These are phyloP conservation scores for Plasmodium gonderi DNA, from an alignment of 169 alveolate species.

Conservation along the genomic window DNA sequence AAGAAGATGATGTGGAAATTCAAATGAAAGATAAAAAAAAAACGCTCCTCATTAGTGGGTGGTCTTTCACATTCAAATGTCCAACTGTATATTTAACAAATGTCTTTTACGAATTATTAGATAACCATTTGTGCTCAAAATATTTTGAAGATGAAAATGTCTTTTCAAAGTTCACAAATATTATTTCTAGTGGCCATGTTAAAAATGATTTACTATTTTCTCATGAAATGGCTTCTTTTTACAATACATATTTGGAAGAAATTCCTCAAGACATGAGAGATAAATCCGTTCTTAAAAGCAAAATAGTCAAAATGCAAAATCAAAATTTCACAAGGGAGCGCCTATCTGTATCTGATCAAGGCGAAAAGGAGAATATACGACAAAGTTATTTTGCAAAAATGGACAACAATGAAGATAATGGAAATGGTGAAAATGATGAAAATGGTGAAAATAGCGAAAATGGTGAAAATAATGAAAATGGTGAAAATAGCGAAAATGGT, in stretches of 20 bases:
- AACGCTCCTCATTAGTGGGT: constrained; percentile 49
- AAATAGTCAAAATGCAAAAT: background rate
- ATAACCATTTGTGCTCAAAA: constrained; percentile 41
- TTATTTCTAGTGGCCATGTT: constrained; percentile 47
- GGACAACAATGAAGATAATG: background rate
- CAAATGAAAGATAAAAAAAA: constrained; percentile 73
- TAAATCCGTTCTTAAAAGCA: background rate
- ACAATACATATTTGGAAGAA: background rate
- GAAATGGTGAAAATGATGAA: too few species aligned
- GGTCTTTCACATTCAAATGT: constrained; percentile 73
- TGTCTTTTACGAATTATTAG: constrained; percentile 46
- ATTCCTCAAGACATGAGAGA: background rate
- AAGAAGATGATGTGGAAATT: constrained; percentile 33
- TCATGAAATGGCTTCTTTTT: constrained; percentile 20
- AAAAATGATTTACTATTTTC: constrained; percentile 33
- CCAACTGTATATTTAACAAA: constrained; percentile 24
- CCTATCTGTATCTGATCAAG: background rate
- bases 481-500: too few species aligned
- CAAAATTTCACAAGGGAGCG: background rate
- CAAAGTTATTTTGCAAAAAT: background rate
- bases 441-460: too few species aligned
- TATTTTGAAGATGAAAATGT: constrained; percentile 50
- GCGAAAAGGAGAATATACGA: background rate
- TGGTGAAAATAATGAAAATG: too few species aligned
- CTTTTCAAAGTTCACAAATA: constrained; percentile 45